phyloP scores from a whole-genome alignment of 306 rosid genomes.

The Castanea sativa region DNA sequence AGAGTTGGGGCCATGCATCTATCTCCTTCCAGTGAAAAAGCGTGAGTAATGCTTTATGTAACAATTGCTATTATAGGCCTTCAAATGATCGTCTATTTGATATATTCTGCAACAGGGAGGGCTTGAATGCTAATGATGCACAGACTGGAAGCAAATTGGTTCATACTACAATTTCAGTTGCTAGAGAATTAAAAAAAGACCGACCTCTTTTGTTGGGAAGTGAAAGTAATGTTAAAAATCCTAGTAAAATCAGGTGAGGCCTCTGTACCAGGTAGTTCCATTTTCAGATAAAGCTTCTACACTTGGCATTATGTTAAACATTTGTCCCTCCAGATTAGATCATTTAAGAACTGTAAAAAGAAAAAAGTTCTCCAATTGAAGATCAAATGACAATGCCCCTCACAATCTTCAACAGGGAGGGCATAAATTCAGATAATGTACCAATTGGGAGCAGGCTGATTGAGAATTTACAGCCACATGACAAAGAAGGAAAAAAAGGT shows the following conservation, averaged over 20 bases:
- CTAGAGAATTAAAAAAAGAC: conserved; percentile 35
- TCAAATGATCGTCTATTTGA: conserved; percentile 22
- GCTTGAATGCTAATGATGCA: conserved; percentile 31
- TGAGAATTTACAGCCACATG: conserved; percentile 27
- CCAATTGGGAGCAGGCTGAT: conserved; percentile 32
- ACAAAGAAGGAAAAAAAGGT: conserved; percentile 39
- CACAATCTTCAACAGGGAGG: conserved; percentile 47
- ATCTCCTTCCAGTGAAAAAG: conserved; percentile 32
- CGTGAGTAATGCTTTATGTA: conserved; percentile 35
- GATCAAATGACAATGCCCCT: conserved; percentile 18
- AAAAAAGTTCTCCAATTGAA: background rate
- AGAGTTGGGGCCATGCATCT: conserved; percentile 30
- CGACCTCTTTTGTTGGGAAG: conserved; percentile 23
- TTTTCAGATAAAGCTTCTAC: conserved; percentile 5
- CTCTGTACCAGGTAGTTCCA: conserved; percentile 11
- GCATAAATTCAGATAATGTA: conserved; percentile 32
- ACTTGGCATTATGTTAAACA: conserved; percentile 1
- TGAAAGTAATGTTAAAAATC: conserved; percentile 40
- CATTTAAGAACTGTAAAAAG: background rate
- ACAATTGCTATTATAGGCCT: conserved; percentile 19
- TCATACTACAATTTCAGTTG: conserved; percentile 26
- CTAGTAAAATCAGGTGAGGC: conserved; percentile 35
- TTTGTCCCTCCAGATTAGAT: conserved; percentile 5
- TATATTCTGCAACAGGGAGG: conserved; percentile 40
- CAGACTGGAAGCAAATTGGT: conserved; percentile 38